These are phyloP conservation scores for Fusarium odoratissimum DNA, from an alignment of 2,329 filamentous ascomycete species.

Conservation along the genomic window DNA sequence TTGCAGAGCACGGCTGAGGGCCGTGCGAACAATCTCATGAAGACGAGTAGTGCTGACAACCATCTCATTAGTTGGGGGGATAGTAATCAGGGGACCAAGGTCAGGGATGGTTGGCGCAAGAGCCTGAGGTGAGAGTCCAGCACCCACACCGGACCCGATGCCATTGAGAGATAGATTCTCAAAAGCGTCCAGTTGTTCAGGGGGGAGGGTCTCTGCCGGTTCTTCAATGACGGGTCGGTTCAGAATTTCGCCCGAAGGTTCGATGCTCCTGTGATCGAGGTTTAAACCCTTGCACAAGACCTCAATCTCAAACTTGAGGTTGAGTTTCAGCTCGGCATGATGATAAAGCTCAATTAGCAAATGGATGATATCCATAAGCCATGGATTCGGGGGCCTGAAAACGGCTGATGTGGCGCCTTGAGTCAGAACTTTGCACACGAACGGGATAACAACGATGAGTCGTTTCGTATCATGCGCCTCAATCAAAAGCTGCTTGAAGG, in stretches of 20 bases:
- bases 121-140: conserved; percentile 80
- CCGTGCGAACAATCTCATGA: conserved; percentile 82
- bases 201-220: conserved; percentile 67
- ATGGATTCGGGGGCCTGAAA: conserved; percentile 95
- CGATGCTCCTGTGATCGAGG: conserved; percentile 91
- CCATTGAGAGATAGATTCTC: conserved; percentile 84
- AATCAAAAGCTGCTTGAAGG: conserved; percentile 93
- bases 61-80: conserved; percentile 84
- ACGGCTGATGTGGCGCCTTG: conserved; percentile 88
- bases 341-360: conserved; percentile 94
- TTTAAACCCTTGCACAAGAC: conserved; percentile 93
- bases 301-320: conserved; percentile 98
- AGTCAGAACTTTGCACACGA: conserved; percentile 94
- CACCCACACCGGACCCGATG: conserved; percentile 74
- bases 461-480: conserved; percentile 95
- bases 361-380: conserved; percentile 95
- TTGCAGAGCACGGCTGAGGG: conserved; percentile 88
- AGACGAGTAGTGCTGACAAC: conserved; percentile 76
- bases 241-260: conserved; percentile 87
- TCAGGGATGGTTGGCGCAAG: conserved; percentile 87
- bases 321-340: conserved; percentile 91
- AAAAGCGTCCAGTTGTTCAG: conserved; percentile 81
- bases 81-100: conserved; percentile 80
- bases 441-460: conserved; percentile 91
- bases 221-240: conserved; percentile 77